These are phyloP conservation scores for Nicotiana obtusifolia DNA, from an alignment of 257 asterid species.

Conservation along the genomic window DNA sequence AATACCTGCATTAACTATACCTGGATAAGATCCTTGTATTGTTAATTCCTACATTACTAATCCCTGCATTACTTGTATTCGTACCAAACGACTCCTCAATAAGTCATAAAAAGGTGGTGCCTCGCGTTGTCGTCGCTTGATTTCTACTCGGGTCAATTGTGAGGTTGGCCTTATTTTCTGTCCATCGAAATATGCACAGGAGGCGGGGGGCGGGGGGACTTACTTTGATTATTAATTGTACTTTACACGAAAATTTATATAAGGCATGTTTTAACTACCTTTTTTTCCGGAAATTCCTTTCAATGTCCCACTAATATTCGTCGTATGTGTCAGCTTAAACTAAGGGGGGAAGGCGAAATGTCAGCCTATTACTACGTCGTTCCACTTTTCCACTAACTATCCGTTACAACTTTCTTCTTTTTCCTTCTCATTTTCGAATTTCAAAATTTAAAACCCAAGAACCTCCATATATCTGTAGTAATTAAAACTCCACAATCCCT, in stretches of 20 bases:
- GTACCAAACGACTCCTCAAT: too few species aligned
- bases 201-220: not conserved
- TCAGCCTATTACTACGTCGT: conserved; percentile 17
- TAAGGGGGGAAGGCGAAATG: not conserved
- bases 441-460: conserved; percentile 34
- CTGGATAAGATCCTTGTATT: too few species aligned
- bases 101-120: too few species aligned
- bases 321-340: not conserved
- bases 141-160: too few species aligned
- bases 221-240: not conserved
- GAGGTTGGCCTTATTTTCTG: too few species aligned
- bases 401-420: conserved; percentile 51
- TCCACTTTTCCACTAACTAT: conserved; percentile 22
- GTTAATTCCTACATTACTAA: too few species aligned
- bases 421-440: conserved; percentile 25
- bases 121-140: too few species aligned
- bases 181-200: too few species aligned
- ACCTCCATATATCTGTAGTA: conserved; percentile 19
- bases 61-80: too few species aligned
- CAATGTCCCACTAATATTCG: not conserved
- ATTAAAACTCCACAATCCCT: conserved; percentile 19
- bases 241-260: not conserved
- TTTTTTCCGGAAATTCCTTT: conserved; percentile 13
- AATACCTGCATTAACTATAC: too few species aligned
- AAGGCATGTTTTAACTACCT: conserved; percentile 9